These are phyloP conservation scores for Candida pseudofarinosa DNA, from an alignment of 805 yeast species.

Conservation along the genomic window DNA sequence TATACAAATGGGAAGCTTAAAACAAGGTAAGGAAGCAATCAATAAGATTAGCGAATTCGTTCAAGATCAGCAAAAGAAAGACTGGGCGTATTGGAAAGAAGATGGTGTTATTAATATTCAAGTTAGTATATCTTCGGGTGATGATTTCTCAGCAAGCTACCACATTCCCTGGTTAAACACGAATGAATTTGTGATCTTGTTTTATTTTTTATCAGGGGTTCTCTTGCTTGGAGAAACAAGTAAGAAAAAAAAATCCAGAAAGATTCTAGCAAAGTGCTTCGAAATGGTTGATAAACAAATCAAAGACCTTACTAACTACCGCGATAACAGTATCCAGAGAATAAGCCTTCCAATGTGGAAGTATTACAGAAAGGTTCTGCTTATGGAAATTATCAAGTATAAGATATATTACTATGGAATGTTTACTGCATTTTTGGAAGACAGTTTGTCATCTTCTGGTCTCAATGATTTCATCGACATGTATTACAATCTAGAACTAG, in stretches of 20 bases:
- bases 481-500: background rate
- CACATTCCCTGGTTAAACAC: constrained; percentile 40
- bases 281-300: constrained; percentile 26
- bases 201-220: constrained; percentile 42
- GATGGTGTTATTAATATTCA: constrained; percentile 20
- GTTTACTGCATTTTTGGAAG: constrained; percentile 31
- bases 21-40: constrained; percentile 19
- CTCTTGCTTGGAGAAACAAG: constrained; percentile 32
- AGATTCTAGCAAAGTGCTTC: constrained; percentile 34
- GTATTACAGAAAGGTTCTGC: constrained; percentile 19
- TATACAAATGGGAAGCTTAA: constrained; percentile 23
- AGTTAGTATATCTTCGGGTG: constrained; percentile 1
- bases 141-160: constrained; percentile 9
- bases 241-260: constrained; percentile 30
- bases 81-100: constrained; percentile 26
- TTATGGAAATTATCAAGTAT: constrained; percentile 25
- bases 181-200: constrained; percentile 38
- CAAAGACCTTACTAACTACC: constrained; percentile 4
- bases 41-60: constrained; percentile 18
- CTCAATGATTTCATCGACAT: background rate
- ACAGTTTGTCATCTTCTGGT: constrained; percentile 2
- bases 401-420: constrained; percentile 32
- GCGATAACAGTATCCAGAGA: background rate
- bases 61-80: constrained; percentile 13
- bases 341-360: constrained; percentile 12